These are phyloP conservation scores for Talaromyces sp. DNA, from an alignment of 2,329 filamentous ascomycete species.

Conservation along the genomic window DNA sequence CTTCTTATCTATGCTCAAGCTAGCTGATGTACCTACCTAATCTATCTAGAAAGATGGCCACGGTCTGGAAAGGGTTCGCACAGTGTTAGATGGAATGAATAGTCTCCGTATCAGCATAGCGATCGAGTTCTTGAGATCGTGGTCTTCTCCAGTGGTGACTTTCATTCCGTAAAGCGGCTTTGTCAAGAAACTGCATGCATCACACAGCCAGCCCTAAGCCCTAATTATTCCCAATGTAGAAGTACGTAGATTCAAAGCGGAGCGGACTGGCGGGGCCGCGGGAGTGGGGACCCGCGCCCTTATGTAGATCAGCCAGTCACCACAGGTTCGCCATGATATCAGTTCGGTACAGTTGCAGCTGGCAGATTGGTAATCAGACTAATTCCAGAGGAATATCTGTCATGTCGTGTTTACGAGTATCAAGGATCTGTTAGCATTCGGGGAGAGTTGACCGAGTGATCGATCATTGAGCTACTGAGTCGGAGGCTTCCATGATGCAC, in stretches of 20 bases:
- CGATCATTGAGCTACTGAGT: neutral
- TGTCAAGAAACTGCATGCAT: neutral
- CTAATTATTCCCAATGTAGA: neutral
- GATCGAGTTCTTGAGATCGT: too few relatives aligned
- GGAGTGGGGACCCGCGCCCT: neutral
- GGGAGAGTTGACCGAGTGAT: neutral
- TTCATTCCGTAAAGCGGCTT: neutral
- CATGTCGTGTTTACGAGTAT: neutral
- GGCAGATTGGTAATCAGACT: neutral
- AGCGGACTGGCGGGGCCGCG: neutral
- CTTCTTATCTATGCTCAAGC: too few relatives aligned
- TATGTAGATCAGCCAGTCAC: neutral
- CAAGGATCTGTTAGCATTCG: neutral
- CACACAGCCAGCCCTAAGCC: neutral
- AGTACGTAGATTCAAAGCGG: neutral
- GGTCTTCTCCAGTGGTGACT: neutral
- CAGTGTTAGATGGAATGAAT: neutral
- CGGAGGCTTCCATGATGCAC: neutral
- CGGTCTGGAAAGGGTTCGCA: neutral
- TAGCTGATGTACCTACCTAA: too few relatives aligned
- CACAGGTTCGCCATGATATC: neutral
- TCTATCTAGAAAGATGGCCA: neutral
- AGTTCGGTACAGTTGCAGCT: neutral
- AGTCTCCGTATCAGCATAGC: neutral
- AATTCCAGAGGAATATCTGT: too few relatives aligned